Evolutionary conservation across 164 flowering plant genomes (phyloP), one percentile per base, ranked within the genome.

Genomic region (Buxus sempervirens): DNA sequence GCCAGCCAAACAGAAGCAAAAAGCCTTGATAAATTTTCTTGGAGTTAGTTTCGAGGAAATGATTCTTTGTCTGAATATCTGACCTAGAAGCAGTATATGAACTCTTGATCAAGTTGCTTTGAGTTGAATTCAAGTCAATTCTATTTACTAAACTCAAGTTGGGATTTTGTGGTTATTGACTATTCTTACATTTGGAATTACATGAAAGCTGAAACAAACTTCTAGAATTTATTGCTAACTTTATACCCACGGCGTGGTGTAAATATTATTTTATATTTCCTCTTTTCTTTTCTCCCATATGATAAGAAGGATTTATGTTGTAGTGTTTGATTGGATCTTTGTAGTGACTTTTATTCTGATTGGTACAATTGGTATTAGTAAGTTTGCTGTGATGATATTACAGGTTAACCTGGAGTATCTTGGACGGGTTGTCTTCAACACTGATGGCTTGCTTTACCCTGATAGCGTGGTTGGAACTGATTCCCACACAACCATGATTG

Each of bases 401-500:
- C 84, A 94, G 97, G 98, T 94, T 42, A 94, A 94, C 70, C 71
- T 91, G 56, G 98, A 94, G 73, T 91, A 91, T 74, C 93, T 91
- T 69, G 98, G 93, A 6, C 81, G 98, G 58, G 97, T 91, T 67
- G 98, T 94, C 38, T 94, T 91, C 79, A 91, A 91, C 80, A 90
- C 82, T 15, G 68, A 82, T 53, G 96, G 98, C 58, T 32, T 90
- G 42, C 84, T 94, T 62, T 91, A 94, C 66, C 98, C 96, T 32
- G 98, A 94, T 77, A 94, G 96, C 75, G 93, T 91, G 22, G 96
- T 94, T 68, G 96, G 98, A 60, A 94, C 95, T 59, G 96, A 91
- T 80, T 94, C 96, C 2, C 98, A 94, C 71, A 91, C 95, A 19
- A 91, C 97, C 21, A 91, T 91, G 95, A 88, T 89, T 63, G 93